Evolutionary conservation across 306 rosid genomes (phyloP).

Genomic region (Citrullus amarus): DNA sequence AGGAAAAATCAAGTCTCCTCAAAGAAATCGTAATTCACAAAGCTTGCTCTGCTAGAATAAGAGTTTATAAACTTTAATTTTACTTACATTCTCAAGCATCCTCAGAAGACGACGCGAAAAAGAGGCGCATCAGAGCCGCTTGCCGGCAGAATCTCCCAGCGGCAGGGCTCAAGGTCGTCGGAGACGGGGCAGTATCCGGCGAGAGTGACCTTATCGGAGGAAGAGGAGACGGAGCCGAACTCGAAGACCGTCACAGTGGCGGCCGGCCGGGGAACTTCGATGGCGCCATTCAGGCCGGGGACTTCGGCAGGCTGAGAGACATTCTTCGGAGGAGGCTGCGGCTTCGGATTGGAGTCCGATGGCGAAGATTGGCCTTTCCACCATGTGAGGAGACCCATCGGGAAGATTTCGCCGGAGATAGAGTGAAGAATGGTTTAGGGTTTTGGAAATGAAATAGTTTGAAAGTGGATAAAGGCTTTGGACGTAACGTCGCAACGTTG

Average conservation of each 20-base stretch:
- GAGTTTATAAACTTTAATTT: neutral
- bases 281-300: slow-evolving; percentile 76
- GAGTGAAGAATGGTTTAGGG: slow-evolving; percentile 1
- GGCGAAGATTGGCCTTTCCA: slow-evolving; percentile 34
- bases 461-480: neutral
- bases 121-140: slow-evolving; percentile 67
- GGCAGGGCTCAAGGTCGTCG: slow-evolving; percentile 95
- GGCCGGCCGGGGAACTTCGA: slow-evolving; percentile 57
- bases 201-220: slow-evolving; percentile 70
- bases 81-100: slow-evolving; percentile 1
- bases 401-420: neutral
- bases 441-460: neutral
- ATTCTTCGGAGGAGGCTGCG: slow-evolving; percentile 11
- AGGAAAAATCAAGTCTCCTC: neutral
- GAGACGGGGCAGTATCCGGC: slow-evolving; percentile 92
- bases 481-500: neutral
- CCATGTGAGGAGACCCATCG: slow-evolving; percentile 82
- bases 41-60: neutral
- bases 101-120: slow-evolving; percentile 71
- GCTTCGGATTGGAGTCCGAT: slow-evolving; percentile 12
- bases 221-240: slow-evolving; percentile 66
- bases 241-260: slow-evolving; percentile 52
- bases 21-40: neutral
- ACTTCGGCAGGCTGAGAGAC: slow-evolving; percentile 19
- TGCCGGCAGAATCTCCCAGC: slow-evolving; percentile 88